Evolutionary conservation across 2,329 filamentous ascomycete genomes (phyloP), one percentile per base, ranked within the genome.

Genomic region (Diplocarpon rosae): DNA sequence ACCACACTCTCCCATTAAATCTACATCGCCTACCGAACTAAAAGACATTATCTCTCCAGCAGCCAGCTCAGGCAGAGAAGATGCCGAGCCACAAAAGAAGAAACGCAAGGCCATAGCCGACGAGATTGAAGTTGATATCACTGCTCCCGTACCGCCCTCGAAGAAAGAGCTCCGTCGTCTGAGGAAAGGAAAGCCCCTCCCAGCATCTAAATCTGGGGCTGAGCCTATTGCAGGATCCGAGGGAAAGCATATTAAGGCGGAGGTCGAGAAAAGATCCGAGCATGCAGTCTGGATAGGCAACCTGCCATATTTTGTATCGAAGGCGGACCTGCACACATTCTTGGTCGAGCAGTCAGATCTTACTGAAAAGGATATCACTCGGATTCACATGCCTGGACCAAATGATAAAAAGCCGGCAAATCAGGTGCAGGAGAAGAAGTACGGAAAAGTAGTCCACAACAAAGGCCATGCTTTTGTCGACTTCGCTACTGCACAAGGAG

Each of bases 401-500:
- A 70, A 80, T 56, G 59, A 62, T 37, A 52, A 51, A 10, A 61
- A 59, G 40, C 44, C 58, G 11, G 54, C 57, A n/a, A 61, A 60
- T 39, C 51, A 59, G 27, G 59, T 61, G 12, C 50, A 58, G 34
- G 54, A 56, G 33, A 54, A 52, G 44, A 61, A 56, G 28, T 54
- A 54, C 42, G 55, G 46, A 7, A 61, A 60, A 43, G 50, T 46
- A 5, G 49, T 56, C 13, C 53, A 59, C 39, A 98, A 96, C 69
- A 90, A 84, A 65, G 93, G 92, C 13, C 98, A 95, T 61, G 92
- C 92, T 43, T 98, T 98, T 61, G 80, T 98, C 52, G 93, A 98
- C 63, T 95, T 98, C 61, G 69, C 78, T 37, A 82, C 75, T 17
- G 59, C 70, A 15, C 74, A 81, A 33, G 67, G 66, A n/a, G 75